Base-by-base conservation (phyloP, 345 rosid species). In the Sapria himalayana region DNA sequence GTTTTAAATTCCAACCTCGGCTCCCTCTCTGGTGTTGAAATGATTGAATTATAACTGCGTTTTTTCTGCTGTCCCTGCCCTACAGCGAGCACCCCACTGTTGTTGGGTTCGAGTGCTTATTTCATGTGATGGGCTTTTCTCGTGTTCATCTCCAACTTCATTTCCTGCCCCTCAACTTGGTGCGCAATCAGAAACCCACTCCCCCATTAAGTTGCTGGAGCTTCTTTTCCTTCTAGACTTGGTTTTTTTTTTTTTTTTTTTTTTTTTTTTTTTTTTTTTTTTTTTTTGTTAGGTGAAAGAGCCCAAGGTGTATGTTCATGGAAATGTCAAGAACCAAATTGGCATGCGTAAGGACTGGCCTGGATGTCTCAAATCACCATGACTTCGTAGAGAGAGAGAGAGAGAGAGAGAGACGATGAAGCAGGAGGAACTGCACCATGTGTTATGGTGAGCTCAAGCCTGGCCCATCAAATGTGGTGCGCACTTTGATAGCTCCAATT, bases 101-200 rank as follows among this genome's bases (percentile, higher is more conserved):
- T 52, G 71, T 57, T 54, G 93, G 95, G 47, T 82, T 62, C 68
- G 45, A 66, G 52, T 82, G 95, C 51, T 73, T 79, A 46, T 73
- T 65, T 56, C 43, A 56, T 9, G 57, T 60, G 29, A 59, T 66
- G 49, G 92, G 79, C 41, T 82, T 89, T 67, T 62, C 78, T 3
- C 65, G 72, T 66, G 37, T 73, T 29, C 62, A 42, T 16, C 63
- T 66, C 49, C 80, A 63, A 51, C 51, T 34, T 39, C 48, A 58
- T 15, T 59, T 79, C 51, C 92, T 85, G 19, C 93, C 81, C 3
- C 24, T 74, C 36, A 25, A 54, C 1, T 37, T 75, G 93, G 98
- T 89, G 63, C 11, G 48, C 12, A 23, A 44, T 27, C 27, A 18
- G 6, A 13, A 15, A 15, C 2, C 12, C 19, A 54, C 49, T 39